Percentiles rank a stretch among this genome's conserved stretches.
phyloP scores from a whole-genome alignment of 1,284 basidiomycete genomes.

The Coniferiporia sulphurascens region DNA sequence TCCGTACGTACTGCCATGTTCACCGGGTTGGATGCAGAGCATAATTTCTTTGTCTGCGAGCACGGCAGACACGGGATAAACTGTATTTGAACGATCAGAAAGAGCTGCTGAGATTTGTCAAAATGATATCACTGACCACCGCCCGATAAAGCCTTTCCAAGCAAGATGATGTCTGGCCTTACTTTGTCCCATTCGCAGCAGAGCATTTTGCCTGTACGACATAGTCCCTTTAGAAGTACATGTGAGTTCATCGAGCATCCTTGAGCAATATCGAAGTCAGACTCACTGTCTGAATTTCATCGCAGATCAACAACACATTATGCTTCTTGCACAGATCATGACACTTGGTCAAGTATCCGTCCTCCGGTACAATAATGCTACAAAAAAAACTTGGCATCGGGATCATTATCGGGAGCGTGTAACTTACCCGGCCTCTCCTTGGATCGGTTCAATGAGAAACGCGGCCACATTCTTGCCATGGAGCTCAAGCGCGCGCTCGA shows the following conservation, averaged over 20 bases:
- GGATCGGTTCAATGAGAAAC: slow-evolving; percentile 96
- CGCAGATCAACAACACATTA: slow-evolving; percentile 93
- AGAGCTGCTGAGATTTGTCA: slow-evolving; percentile 2
- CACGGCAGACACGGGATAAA: slow-evolving; percentile 96
- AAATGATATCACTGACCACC: slow-evolving; percentile 52
- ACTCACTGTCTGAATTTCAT: slow-evolving; percentile 92
- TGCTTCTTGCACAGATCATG: slow-evolving; percentile 88
- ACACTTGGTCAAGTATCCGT: slow-evolving; percentile 79
- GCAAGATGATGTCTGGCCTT: slow-evolving; percentile 88
- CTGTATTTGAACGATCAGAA: slow-evolving; percentile 32
- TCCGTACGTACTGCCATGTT: slow-evolving; percentile 96
- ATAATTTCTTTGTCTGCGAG: slow-evolving; percentile 88
- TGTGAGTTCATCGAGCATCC: neutral
- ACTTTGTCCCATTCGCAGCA: slow-evolving; percentile 86
- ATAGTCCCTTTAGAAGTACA: slow-evolving; percentile 53
- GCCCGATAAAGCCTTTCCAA: slow-evolving; percentile 95
- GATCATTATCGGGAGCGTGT: neutral
- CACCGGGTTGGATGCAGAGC: slow-evolving; percentile 94
- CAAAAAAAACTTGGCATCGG: slow-evolving; percentile 10
- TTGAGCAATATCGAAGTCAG: neutral
- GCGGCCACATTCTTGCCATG: slow-evolving; percentile 86
- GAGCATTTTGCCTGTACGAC: slow-evolving; percentile 83
- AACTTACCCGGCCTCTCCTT: slow-evolving; percentile 92
- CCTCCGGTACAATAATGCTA: slow-evolving; percentile 89
- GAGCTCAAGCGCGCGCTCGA: slow-evolving; percentile 77